These are phyloP conservation scores for Calocybe gambosa DNA, from an alignment of 1,284 basidiomycete genomes.

Conservation along the genomic window DNA sequence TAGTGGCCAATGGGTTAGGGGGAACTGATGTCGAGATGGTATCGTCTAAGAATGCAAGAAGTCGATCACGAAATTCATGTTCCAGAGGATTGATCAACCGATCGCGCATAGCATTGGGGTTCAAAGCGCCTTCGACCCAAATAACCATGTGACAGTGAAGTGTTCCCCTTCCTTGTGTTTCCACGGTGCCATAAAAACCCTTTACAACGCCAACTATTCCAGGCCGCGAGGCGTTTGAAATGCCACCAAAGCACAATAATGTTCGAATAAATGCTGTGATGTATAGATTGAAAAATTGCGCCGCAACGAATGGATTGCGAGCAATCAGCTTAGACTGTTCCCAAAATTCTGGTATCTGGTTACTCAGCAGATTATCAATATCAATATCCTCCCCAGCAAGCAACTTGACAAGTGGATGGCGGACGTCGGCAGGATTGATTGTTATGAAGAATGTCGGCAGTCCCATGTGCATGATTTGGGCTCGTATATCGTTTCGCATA, in stretches of 20 bases:
- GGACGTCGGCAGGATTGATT: conserved; percentile 17
- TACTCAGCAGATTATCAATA: not conserved
- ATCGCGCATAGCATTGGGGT: conserved; percentile 6
- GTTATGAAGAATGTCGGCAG: conserved; percentile 15
- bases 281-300: conserved; percentile 1
- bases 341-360: not conserved
- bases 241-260: not conserved
- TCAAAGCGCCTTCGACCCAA: conserved; percentile 9
- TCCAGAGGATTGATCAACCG: not conserved
- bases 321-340: conserved; percentile 1
- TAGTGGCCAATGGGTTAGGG: too few relatives aligned
- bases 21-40: not conserved
- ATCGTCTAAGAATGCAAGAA: not conserved
- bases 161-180: conserved; percentile 11
- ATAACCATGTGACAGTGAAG: conserved; percentile 14
- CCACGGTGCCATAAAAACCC: conserved; percentile 7
- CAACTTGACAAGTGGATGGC: conserved; percentile 16
- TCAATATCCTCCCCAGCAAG: conserved; percentile 11
- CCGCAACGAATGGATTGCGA: not conserved
- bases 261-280: conserved; percentile 1
- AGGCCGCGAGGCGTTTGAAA: not conserved
- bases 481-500: conserved; percentile 32
- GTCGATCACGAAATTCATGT: not conserved
- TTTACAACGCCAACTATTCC: conserved; percentile 2
- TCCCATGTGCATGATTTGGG: conserved; percentile 3